Conservation (phyloP, 2,329 filamentous ascomycete genomes). For the Botrytis cinerea region DNA sequence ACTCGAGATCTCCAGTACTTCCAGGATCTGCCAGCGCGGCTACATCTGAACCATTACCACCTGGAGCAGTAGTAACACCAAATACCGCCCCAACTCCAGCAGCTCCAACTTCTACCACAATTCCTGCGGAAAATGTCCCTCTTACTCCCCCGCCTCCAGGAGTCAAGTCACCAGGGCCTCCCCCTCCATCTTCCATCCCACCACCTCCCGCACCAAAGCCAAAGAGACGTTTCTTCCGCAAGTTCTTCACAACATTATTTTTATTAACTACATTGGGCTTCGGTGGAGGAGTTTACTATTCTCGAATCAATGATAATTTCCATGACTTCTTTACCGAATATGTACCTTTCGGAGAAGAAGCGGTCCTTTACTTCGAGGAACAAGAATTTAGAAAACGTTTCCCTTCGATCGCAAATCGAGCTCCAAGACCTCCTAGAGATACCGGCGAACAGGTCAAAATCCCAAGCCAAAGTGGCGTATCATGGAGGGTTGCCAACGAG, state of each 20-base stretch:
- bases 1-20: constrained; percentile 53
- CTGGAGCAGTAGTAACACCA: constrained; percentile 35
- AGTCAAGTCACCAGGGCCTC: constrained; percentile 42
- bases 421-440: constrained; percentile 46
- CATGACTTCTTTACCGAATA: constrained; percentile 99
- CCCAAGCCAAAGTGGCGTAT: constrained; percentile 80
- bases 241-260: constrained; percentile 73
- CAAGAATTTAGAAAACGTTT: constrained; percentile 89
- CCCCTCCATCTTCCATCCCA: constrained; percentile 44
- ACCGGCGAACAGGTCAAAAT: constrained; percentile 76
- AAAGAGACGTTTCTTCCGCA: constrained; percentile 70
- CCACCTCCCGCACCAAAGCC: constrained; percentile 52
- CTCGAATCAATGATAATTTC: constrained; percentile 93
- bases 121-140: constrained; percentile 52
- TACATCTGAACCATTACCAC: constrained; percentile 44
- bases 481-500: constrained; percentile 72
- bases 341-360: constrained; percentile 90
- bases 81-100: constrained; percentile 36
- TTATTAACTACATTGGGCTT: constrained; percentile 78
- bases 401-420: constrained; percentile 49
- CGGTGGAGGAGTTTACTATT: constrained; percentile 87
- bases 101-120: constrained; percentile 45
- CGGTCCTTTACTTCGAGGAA: constrained; percentile 94
- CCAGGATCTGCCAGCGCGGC: constrained; percentile 49
- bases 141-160: constrained; percentile 48